A percentile compares a stretch with the other conserved stretches of the same genome.
Evolutionary conservation across 768 basidiomycete species (phyloP).

Genomic region (Boletus tylopilopsis): DNA sequence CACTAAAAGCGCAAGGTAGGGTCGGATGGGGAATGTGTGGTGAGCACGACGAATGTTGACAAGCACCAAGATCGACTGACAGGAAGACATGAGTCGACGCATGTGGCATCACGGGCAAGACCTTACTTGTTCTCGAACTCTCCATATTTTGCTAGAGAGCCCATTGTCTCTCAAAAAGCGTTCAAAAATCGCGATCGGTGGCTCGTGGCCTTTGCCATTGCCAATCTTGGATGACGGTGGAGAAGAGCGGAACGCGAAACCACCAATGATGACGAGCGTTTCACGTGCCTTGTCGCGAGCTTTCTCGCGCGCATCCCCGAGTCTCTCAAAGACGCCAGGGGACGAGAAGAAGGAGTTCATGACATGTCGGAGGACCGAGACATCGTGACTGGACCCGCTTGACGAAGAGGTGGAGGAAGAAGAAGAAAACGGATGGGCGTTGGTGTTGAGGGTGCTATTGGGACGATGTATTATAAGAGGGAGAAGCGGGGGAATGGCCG

Average conservation of each 20-base stretch:
- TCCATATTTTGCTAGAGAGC: constrained; percentile 78
- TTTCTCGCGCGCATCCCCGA: constrained; percentile 73
- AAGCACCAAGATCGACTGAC: constrained; percentile 59
- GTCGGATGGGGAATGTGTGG: constrained; percentile 73
- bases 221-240: constrained; percentile 42
- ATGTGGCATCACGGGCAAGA: neutral
- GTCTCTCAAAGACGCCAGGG: constrained; percentile 76
- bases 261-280: constrained; percentile 69
- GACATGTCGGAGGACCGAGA: constrained; percentile 60
- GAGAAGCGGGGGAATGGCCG: constrained; percentile 62
- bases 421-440: constrained; percentile 41
- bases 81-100: constrained; percentile 1
- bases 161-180: constrained; percentile 67
- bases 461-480: constrained; percentile 53
- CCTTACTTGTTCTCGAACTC: constrained; percentile 83
- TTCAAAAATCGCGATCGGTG: constrained; percentile 68
- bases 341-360: constrained; percentile 67
- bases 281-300: constrained; percentile 73
- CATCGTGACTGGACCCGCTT: constrained; percentile 44
- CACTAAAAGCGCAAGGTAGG: constrained; percentile 77
- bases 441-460: constrained; percentile 24
- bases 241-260: constrained; percentile 62
- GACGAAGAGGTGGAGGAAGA: constrained; percentile 52
- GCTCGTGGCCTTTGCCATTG: constrained; percentile 62
- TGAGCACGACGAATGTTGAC: constrained; percentile 70